A percentile compares a stretch with the other conserved stretches of the same genome.
Conservation (phyloP, 176 grass and related monocot genomes). For the Cenchrus purpureus region DNA sequence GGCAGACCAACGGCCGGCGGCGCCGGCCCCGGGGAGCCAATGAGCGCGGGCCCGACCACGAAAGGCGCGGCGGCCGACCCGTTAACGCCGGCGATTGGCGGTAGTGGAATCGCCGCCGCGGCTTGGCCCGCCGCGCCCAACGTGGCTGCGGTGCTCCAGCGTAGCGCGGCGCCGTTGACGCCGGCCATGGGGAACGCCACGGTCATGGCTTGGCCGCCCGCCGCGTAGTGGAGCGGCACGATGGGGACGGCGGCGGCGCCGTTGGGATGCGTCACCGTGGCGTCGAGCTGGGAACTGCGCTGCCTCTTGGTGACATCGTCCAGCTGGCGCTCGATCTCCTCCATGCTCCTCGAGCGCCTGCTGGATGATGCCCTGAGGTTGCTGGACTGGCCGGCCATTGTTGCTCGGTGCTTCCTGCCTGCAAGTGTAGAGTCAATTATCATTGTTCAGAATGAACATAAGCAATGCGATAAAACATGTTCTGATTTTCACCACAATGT, state of each 20-base stretch:
- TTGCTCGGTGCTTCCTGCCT: not conserved
- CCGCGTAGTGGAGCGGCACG: slow-evolving; percentile 14
- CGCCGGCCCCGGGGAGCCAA: too few species aligned
- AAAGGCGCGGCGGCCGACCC: not conserved
- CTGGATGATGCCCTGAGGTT: not conserved
- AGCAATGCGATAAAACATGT: not conserved
- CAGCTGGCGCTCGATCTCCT: not conserved
- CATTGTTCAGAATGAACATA: not conserved
- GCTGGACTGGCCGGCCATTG: not conserved
- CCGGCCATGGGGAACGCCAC: not conserved
- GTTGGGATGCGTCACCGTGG: not conserved
- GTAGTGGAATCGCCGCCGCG: not conserved
- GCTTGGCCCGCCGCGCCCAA: not conserved
- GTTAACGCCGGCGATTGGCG: not conserved
- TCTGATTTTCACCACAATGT: not conserved
- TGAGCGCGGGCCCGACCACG: not conserved
- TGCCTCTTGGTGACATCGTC: not conserved
- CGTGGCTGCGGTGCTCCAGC: not conserved
- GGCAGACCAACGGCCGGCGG: not conserved
- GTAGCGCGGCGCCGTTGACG: not conserved
- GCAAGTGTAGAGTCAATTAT: not conserved
- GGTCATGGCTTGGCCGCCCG: not conserved
- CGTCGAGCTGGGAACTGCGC: not conserved
- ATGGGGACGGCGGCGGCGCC: not conserved
- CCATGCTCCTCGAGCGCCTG: not conserved